phyloP scores from a whole-genome alignment of 768 basidiomycete genomes.

The Leccinum imitatum region DNA sequence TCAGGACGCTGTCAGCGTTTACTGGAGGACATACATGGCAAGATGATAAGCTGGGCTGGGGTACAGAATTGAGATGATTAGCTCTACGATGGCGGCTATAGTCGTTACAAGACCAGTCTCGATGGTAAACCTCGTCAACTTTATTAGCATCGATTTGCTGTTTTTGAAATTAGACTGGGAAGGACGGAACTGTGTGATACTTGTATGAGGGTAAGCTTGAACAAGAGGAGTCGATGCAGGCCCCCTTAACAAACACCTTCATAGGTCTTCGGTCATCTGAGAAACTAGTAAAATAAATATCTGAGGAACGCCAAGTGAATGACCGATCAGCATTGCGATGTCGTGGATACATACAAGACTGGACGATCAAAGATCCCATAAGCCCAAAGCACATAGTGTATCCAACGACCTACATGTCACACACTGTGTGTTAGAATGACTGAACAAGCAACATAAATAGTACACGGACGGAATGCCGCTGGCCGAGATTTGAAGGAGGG shows the following conservation, averaged over 20 bases:
- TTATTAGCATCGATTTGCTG: neutral
- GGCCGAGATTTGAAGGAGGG: slow-evolving; percentile 47
- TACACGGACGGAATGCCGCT: slow-evolving; percentile 50
- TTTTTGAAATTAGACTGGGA: neutral
- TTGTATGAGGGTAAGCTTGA: neutral
- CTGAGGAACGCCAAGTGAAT: neutral
- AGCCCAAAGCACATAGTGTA: slow-evolving; percentile 16
- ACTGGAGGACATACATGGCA: slow-evolving; percentile 7
- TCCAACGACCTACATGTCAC: slow-evolving; percentile 12
- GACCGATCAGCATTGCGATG: too few relatives aligned
- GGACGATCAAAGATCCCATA: slow-evolving; percentile 10
- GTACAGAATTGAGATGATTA: slow-evolving; percentile 6
- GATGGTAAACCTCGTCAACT: slow-evolving; percentile 13
- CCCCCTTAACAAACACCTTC: neutral
- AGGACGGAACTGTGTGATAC: neutral
- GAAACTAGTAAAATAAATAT: neutral
- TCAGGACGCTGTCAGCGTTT: neutral
- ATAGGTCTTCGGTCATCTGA: neutral
- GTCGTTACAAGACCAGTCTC: slow-evolving; percentile 20
- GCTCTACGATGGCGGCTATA: slow-evolving; percentile 10
- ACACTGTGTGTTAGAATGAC: neutral
- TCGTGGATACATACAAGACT: too few relatives aligned
- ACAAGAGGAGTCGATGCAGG: neutral
- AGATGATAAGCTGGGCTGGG: slow-evolving; percentile 1
- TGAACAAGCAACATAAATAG: neutral